Conservation (phyloP, 306 rosid genomes). For the Astragalus membranaceus region DNA sequence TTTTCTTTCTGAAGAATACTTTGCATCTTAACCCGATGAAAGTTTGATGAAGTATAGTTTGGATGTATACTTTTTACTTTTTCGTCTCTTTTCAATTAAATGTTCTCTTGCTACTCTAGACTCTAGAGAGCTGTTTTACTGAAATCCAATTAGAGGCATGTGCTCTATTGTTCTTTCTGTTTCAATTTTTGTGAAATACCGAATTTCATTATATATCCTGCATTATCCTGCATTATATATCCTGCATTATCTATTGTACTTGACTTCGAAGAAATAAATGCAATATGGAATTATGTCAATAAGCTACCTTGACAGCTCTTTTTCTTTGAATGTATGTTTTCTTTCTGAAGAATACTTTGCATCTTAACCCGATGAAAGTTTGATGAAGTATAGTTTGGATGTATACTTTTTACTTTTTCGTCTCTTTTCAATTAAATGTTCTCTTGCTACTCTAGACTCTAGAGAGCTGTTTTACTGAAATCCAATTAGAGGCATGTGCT, state of each 20-base stretch:
- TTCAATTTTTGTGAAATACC: not conserved
- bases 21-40: not conserved
- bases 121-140: slow-evolving; percentile 8
- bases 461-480: slow-evolving; percentile 12
- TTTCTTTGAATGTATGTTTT: not conserved
- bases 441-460: not conserved
- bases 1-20: slow-evolving; percentile 1
- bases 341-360: slow-evolving; percentile 1
- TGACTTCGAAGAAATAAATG: not conserved
- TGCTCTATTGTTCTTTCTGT: not conserved
- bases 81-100: not conserved
- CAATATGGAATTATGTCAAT: slow-evolving; percentile 1
- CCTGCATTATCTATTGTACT: too few relatives aligned
- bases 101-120: not conserved
- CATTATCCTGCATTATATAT: too few relatives aligned
- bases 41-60: not conserved
- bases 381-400: slow-evolving; percentile 1
- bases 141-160: not conserved
- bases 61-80: not conserved
- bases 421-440: not conserved
- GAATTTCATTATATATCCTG: not conserved
- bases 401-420: not conserved
- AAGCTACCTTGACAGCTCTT: not conserved
- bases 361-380: not conserved
- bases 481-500: not conserved